phyloP scores from a whole-genome alignment of 2,329 filamentous ascomycete species.

The Neoscytalidium dimidiatum region DNA sequence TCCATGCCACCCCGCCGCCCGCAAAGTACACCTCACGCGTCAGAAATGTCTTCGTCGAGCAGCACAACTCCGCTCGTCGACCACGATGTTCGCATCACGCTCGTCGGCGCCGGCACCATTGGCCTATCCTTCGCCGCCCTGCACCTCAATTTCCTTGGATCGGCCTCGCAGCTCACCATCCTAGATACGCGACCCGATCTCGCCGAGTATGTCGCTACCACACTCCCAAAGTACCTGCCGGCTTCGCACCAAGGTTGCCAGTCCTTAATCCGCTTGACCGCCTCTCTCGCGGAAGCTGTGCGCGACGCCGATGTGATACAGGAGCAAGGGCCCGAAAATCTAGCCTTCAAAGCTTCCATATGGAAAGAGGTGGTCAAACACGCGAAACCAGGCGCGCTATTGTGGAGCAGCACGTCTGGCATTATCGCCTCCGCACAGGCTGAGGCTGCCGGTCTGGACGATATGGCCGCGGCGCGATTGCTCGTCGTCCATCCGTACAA shows the following conservation, averaged over 20 bases:
- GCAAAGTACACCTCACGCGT: not conserved
- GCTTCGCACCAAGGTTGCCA: constrained; percentile 20
- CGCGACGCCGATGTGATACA: constrained; percentile 55
- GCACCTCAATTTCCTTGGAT: constrained; percentile 49
- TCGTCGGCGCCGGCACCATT: constrained; percentile 53
- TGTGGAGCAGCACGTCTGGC: constrained; percentile 62
- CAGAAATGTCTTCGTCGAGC: not conserved
- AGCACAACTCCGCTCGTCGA: not conserved
- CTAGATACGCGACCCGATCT: constrained; percentile 55
- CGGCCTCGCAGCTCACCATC: constrained; percentile 46
- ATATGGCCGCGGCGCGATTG: constrained; percentile 36
- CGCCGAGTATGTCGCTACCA: constrained; percentile 43
- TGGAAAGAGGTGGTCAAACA: constrained; percentile 55
- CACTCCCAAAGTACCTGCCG: constrained; percentile 48
- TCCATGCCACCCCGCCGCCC: not conserved
- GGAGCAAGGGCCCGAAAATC: constrained; percentile 60
- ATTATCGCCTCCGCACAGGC: constrained; percentile 57
- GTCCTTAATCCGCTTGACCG: constrained; percentile 39
- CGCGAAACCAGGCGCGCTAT: constrained; percentile 46
- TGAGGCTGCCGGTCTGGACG: constrained; percentile 22
- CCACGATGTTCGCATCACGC: constrained; percentile 35
- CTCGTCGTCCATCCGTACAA: constrained; percentile 64
- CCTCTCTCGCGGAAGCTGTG: constrained; percentile 46
- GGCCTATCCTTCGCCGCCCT: constrained; percentile 59
- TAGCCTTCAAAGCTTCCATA: constrained; percentile 52